Base-by-base conservation (phyloP, 768 basidiomycete genomes). In the Leccinum obscurum region DNA sequence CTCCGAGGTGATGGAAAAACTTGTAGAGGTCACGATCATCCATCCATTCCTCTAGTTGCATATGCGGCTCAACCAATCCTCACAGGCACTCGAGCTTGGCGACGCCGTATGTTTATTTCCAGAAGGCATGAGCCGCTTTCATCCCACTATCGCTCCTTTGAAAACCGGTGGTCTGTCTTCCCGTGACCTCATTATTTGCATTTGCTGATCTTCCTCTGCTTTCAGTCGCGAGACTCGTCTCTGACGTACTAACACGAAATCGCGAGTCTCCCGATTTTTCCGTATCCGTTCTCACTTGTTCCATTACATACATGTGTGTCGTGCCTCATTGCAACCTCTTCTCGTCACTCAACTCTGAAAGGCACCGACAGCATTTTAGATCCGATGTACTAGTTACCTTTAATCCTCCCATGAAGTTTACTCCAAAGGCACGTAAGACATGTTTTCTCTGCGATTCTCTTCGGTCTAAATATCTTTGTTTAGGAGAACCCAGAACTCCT, bases 331-430 rank as follows among this genome's bases (percentile, higher is more conserved):
- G 26, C 54, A 37, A 26, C 26, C 30, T 52, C 15, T 15, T 3
- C 14, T 2, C 15, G 7, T 48, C 55, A 37, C 50, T 57, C 52
- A 56, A 56, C 56, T 59, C 48, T 54, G 56, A 56, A 65, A 91
- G 89, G 83, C 91, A 92, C 72, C 83, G 90, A 53, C 86, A 94
- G 67, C 87, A 93, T 72, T 95, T 93, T 68, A 85, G 94, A 28
- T 92, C 90, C 10, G 92, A 95, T 66, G 92, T 95, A 17, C 75
- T 95, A 52, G 89, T 95, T 22, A 89, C 88, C 3, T 93, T 91
- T 70, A 87, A 92, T 64, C 78, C 82, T 15, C 89, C 90, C 0
- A 78, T 90, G 69, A 80, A 70, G 44, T 89, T 92, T 66, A 77
- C 78, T 11, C 83, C 88, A 24, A 83, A 87, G 79, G 90, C 84